Base-by-base conservation (phyloP, 164 flowering plant species). In the Echeveria elegans region DNA sequence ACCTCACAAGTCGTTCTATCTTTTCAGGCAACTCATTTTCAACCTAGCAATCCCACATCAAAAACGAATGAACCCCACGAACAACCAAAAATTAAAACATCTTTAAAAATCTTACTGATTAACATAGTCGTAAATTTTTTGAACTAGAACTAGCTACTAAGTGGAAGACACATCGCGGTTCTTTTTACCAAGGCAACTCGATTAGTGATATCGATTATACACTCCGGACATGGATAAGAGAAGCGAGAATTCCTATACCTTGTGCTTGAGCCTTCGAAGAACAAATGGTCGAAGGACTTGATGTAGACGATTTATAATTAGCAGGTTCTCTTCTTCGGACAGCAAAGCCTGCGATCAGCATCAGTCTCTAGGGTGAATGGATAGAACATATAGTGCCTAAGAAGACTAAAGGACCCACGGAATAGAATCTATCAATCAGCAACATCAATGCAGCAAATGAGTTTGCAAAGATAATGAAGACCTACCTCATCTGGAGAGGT, bases 251-350 rank as follows among this genome's bases (percentile, higher is more conserved):
- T 4, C 19, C n/a, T 18, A 34, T 40, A 94, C 99, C 99, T 94
- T 94, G 81, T 94, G 99, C 77, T 94, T 94, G 77, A 94, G 83
- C 79, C 99, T 86, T 43, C 99, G 80, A 67, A 94, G 97, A 19
- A 94, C 97, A 87, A 94, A 94, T 69, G 99, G 99, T 12, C 99
- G 88, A 69, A 94, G 90, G 78, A 94, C 99, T 82, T 94, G 99
- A 75, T 94, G 99, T 65, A 94, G 96, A 45, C 99, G 97, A 72
- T 94, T 94, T 71, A 94, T 94, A 66, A 94, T 91, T 86, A 94
- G 78, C 69, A 94, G 89, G 77, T 94, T 94, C 78, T 94, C 99
- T 80, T 94, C 99, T 77, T 94, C 99, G 16, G 99, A 91, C 12
- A 94, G 80, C 60, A 94, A 80, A 50, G 97, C 96, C 97, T 94